phyloP scores from a whole-genome alignment of 2,329 filamentous ascomycete species.

The Fusarium armeniacum region DNA sequence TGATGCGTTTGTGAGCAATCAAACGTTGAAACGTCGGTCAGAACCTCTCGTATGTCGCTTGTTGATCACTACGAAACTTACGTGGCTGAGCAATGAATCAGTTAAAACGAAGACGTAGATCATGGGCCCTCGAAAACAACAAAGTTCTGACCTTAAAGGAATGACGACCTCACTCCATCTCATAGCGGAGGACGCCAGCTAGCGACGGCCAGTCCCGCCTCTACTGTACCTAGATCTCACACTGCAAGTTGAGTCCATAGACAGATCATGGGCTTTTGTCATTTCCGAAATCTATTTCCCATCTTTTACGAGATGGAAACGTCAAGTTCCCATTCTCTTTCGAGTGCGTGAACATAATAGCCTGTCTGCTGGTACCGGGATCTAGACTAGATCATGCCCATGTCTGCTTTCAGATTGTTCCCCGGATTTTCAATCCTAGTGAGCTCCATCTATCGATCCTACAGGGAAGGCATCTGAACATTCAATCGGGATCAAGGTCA shows the following conservation, averaged over 20 bases:
- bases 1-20: not conserved
- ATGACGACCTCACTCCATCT: not conserved
- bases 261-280: not conserved
- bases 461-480: not conserved
- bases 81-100: not conserved
- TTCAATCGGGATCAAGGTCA: not conserved
- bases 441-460: slow-evolving; percentile 3
- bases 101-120: not conserved
- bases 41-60: not conserved
- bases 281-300: slow-evolving; percentile 14
- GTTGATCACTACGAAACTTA: slow-evolving; percentile 6
- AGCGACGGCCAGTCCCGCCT: slow-evolving; percentile 40
- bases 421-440: slow-evolving; percentile 10
- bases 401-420: slow-evolving; percentile 8
- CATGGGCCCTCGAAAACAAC: not conserved
- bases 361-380: not conserved
- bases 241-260: not conserved
- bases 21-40: slow-evolving; percentile 15
- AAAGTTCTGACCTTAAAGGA: slow-evolving; percentile 1
- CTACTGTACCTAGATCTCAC: slow-evolving; percentile 1
- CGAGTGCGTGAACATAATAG: not conserved
- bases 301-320: slow-evolving; percentile 20
- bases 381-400: not conserved
- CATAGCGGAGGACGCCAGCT: slow-evolving; percentile 10
- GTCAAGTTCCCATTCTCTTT: not conserved